These are phyloP conservation scores for Penicillium macrosclerotiorum DNA, from an alignment of 495 filamentous ascomycete species.

Conservation along the genomic window DNA sequence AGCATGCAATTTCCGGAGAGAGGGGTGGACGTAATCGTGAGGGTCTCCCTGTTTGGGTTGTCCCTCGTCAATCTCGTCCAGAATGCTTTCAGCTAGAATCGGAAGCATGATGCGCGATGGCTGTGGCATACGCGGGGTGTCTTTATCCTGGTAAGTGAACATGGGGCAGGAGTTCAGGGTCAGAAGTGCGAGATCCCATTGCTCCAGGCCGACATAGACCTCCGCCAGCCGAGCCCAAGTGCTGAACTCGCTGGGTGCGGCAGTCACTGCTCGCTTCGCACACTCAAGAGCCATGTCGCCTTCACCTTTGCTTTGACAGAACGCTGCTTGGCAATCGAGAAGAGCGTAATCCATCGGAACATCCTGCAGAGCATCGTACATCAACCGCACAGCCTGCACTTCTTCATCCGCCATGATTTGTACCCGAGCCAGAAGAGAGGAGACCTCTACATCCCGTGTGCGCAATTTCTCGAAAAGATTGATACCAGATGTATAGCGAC, in stretches of 20 bases:
- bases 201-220: constrained; percentile 86
- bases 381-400: constrained; percentile 83
- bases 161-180: constrained; percentile 99
- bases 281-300: constrained; percentile 86
- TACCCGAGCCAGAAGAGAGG: constrained; percentile 85
- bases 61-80: constrained; percentile 94
- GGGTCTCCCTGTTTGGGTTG: constrained; percentile 68
- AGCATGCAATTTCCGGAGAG: constrained; percentile 81
- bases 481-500: constrained; percentile 91
- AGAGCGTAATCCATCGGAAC: constrained; percentile 95
- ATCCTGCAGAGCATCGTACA: constrained; percentile 84
- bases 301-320: constrained; percentile 83
- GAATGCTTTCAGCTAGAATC: constrained; percentile 79
- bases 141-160: constrained; percentile 99
- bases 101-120: constrained; percentile 83
- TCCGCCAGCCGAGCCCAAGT: constrained; percentile 95
- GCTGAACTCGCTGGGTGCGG: constrained; percentile 92
- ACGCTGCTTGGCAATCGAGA: constrained; percentile 90
- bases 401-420: constrained; percentile 93
- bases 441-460: constrained; percentile 85
- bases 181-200: constrained; percentile 88
- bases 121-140: constrained; percentile 89
- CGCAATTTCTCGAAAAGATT: constrained; percentile 97
- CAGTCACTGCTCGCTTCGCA: constrained; percentile 89
- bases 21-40: constrained; percentile 82